Evolutionary conservation across 768 basidiomycete genomes (phyloP).

Genomic region (Serpula lacrymans): DNA sequence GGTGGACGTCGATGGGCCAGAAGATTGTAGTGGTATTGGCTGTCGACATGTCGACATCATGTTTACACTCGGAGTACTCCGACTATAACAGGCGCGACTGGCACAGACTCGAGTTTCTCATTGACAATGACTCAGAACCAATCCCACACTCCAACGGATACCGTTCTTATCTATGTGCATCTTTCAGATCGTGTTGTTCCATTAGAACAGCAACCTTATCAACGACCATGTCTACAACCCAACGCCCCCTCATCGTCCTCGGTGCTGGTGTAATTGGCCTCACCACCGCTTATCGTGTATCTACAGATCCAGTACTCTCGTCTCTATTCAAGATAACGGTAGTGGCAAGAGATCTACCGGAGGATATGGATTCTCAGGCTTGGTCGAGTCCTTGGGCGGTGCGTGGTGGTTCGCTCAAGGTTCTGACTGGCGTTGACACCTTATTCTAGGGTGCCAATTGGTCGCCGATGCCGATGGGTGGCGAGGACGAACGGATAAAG

Average conservation of each 20-base stretch:
- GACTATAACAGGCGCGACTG: no score
- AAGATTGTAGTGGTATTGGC: slow-evolving; percentile 37
- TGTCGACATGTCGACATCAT: no score
- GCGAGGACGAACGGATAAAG: slow-evolving; percentile 27
- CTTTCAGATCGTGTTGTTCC: no score
- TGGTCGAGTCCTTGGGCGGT: slow-evolving; percentile 54
- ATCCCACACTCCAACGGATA: no score
- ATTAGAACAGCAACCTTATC: no score
- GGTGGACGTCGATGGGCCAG: slow-evolving; percentile 52
- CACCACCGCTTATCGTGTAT: slow-evolving; percentile 31
- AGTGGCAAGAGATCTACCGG: slow-evolving; percentile 36
- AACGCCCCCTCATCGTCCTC: slow-evolving; percentile 26
- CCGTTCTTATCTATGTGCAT: no score
- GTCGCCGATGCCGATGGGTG: slow-evolving; percentile 39
- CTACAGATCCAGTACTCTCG: slow-evolving; percentile 15
- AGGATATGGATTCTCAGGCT: slow-evolving; percentile 37
- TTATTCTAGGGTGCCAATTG: slow-evolving; percentile 42
- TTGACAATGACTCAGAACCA: no score
- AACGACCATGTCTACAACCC: no score
- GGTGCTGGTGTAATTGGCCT: slow-evolving; percentile 40
- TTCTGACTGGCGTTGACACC: background rate
- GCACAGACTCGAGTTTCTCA: no score
- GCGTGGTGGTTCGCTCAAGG: slow-evolving; percentile 9
- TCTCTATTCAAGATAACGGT: slow-evolving; percentile 25
- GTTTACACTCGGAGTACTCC: no score